phyloP scores from a whole-genome alignment of 768 basidiomycete genomes.

The Dioszegia hungarica region DNA sequence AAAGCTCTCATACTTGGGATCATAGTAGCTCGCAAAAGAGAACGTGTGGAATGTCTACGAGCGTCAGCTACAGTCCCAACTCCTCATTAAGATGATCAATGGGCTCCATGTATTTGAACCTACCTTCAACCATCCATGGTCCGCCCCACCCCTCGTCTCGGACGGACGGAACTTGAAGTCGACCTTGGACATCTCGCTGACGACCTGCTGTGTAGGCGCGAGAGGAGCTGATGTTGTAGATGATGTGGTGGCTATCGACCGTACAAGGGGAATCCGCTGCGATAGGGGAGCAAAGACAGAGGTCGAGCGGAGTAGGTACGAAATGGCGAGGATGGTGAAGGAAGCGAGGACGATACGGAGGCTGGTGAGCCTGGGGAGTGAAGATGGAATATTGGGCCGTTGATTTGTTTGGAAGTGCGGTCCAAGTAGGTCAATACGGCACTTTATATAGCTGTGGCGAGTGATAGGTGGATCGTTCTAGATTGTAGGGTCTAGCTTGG shows the following conservation, averaged over 20 bases:
- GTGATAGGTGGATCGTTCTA: no score
- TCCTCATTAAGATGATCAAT: no score
- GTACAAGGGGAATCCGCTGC: not conserved
- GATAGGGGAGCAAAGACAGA: not conserved
- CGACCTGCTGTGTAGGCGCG: not conserved
- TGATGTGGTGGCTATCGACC: not conserved
- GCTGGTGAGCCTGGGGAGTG: not conserved
- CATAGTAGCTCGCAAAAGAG: conserved; percentile 58
- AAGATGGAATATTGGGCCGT: no score
- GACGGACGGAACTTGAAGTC: conserved; percentile 54
- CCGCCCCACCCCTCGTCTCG: conserved; percentile 64
- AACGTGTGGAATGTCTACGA: conserved; percentile 39
- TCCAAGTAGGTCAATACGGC: no score
- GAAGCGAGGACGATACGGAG: not conserved
- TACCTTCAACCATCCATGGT: conserved; percentile 82
- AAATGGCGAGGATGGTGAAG: not conserved
- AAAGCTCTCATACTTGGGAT: conserved; percentile 58
- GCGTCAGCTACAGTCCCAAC: not conserved
- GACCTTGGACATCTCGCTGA: conserved; percentile 12
- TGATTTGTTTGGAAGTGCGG: no score
- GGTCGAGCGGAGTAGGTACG: not conserved
- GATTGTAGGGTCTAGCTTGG: no score
- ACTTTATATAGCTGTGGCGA: no score
- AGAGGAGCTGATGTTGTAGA: no score
- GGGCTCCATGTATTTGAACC: no score